Evolutionary conservation across 805 yeast genomes (phyloP), one percentile per base, ranked within the genome.

Genomic region (Yamadazyma phyllophila): DNA sequence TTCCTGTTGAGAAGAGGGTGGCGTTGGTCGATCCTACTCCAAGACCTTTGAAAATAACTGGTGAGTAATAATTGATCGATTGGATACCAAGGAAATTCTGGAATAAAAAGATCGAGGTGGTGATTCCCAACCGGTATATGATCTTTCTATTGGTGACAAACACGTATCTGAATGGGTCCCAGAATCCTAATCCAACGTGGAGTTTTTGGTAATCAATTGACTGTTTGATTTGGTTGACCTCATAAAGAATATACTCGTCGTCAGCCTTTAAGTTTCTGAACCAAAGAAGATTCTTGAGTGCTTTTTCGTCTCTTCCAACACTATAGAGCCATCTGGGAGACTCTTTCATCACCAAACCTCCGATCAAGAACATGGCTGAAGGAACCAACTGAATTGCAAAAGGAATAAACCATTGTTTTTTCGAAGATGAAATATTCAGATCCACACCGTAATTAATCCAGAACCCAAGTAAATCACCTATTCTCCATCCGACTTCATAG

Each of bases 31-130:
- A 77, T 16, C 58, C 57, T 14, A 77, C 67, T 12, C 82, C 82
- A 45, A 78, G 63, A 2, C 78, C 67, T 50, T 69, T 63, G 59
- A 77, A 75, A 36, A 78, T 66, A 11, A 71, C 66, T 27, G 80
- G 80, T 12, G 81, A 74, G 56, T 77, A 78, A 57, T 78, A 78
- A 36, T 72, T 76, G 41, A 76, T 65, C 24, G 80, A 77, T 47
- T 75, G 69, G 51, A 77, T 73, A 34, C 81, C 80, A 45, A 68
- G 65, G 24, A 74, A 66, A 50, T 73, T 73, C 48, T 73, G 78
- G 56, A 74, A 61, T 48, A 67, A 57, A 51, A 71, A 72, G 34
- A 69, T 54, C 3, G 69, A 60, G 1, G 69, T 59, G 6, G 76
- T 62, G 36, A 73, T 53, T 1, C 64, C 47, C 26, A 74, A 55